Base-by-base conservation (phyloP, 2,329 filamentous ascomycete species). In the Neopestalotiopsis clavispora region DNA sequence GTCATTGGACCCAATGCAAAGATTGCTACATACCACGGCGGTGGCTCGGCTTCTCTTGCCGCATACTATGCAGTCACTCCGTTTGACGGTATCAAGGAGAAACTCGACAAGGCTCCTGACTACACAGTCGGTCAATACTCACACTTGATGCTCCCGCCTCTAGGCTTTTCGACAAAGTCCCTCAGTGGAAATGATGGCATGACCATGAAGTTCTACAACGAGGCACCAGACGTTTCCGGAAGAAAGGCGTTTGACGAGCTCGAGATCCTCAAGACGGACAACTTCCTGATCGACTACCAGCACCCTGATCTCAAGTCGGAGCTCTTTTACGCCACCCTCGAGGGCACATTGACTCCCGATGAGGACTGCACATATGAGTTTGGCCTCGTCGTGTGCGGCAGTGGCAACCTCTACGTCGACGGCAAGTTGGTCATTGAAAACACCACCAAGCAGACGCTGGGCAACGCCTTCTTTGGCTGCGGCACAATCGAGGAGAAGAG, bases 51-150 rank as follows among this genome's bases (percentile, higher is more conserved):
- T 1, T 86, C 88, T 0, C 78, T 89, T 34, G 79, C 80, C 10
- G 82, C 86, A 6, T 92, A 92, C 80, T 90, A 91, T 69, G 91
- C 91, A 62, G 85, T 94, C 23, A 93, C 90, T 0, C 92, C 92
- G 1, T 89, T 91, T 32, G 90, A 92, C 68, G 92, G 91, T 6
- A 93, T 94, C 73, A 86, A 84, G 52, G 83, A 62, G 30, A 62
- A 87, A 75, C 80, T 87, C 1, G 76, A 74, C 12, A 78, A 77
- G 0, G 68, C 79, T 4, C 84, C 85, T 0, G 77, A 76, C 1
- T 91, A 89, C 75, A 83, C 87, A 1, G 85, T 90, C 58, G 90
- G 90, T 10, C 87, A 86, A 52, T 90, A 91, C 76, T 89, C 88
- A 0, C 89, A 92, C 78, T 90, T 89, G 74, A 83, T 90, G 71